Base-by-base conservation (phyloP, 2,329 filamentous ascomycete genomes). In the Fusarium veterinarium region DNA sequence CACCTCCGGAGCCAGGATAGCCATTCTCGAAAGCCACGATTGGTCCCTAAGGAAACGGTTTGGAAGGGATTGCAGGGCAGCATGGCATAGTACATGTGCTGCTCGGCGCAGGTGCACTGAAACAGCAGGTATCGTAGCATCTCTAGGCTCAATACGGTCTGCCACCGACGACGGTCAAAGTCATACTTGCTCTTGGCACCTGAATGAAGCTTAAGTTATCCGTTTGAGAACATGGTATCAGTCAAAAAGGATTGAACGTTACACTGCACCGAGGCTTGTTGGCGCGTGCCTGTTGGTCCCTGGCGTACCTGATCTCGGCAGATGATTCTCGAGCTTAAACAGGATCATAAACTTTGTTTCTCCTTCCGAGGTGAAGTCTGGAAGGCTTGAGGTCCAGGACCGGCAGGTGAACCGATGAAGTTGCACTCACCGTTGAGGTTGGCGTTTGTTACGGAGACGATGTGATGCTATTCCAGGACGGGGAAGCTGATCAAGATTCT, bases 261-360 rank as follows among this genome's bases (percentile, higher is more conserved):
- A 38, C 60, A 71, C 52, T 37, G 45, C 56, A 60, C 52, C 44
- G 66, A 73, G 66, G 63, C 69, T 73, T 75, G 56, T 61, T 60
- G 69, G 64, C 62, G 51, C 30, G 59, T 69, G 49, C 56, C 60
- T 69, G 66, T 56, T 68, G 64, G 65, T 66, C 58, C 74, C 69
- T 72, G 66, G 66, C 58, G 68, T 75, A 19, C 63, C 73, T 73
- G 67, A 55, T 44, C 64, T 74, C 69, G 71, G 67, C 66, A 72
- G 65, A 64, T 60, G 48, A 60, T 55, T 49, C n/a, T 53, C 41
- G 51, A 65, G 67, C 71, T 62, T 60, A 45, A 23, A 44, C n/a
- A 42, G 67, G 41, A 45, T 52, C 46, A 46, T 42, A 61, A 72
- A 74, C 62, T 67, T 37, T 64, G 40, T 60, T 41, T 49, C 23